A percentile compares a stretch with the other conserved stretches of the same genome.
Evolutionary conservation across 352 stramenopile species (phyloP).

Genomic region (Phytophthora lateralis): DNA sequence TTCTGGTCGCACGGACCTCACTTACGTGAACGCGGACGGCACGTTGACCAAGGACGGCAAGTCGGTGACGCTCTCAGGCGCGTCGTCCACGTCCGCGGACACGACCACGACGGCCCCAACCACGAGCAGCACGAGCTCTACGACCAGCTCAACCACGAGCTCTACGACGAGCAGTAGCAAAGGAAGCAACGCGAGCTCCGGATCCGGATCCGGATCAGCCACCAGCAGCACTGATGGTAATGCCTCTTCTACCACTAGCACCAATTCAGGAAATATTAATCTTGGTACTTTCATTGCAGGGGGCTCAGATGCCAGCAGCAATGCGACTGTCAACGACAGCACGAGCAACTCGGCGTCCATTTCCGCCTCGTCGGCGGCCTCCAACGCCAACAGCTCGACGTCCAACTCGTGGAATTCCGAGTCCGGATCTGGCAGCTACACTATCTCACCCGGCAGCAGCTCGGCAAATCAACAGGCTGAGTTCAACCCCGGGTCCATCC

Average conservation of each 20-base stretch:
- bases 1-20: slow-evolving; percentile 52
- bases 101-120: slow-evolving; percentile 11
- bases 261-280: slow-evolving; percentile 20
- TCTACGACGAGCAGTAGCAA: neutral
- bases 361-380: slow-evolving; percentile 1
- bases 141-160: slow-evolving; percentile 5
- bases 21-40: slow-evolving; percentile 76
- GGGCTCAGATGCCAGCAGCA: slow-evolving; percentile 21
- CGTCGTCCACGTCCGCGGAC: slow-evolving; percentile 7
- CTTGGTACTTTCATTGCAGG: slow-evolving; percentile 30
- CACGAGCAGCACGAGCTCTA: slow-evolving; percentile 7
- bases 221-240: slow-evolving; percentile 22
- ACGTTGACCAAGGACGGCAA: slow-evolving; percentile 59
- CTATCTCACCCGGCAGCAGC: slow-evolving; percentile 29
- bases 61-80: slow-evolving; percentile 25
- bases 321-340: neutral
- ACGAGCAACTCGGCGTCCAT: neutral
- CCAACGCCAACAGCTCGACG: slow-evolving; percentile 15
- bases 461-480: slow-evolving; percentile 42
- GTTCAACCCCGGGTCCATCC: slow-evolving; percentile 42
- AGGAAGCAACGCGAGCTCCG: slow-evolving; percentile 21
- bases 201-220: slow-evolving; percentile 13
- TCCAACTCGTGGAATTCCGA: slow-evolving; percentile 24
- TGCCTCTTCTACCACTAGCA: slow-evolving; percentile 6
- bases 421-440: slow-evolving; percentile 20